Conservation (phyloP, 23 red algal species). For the Agarophyton chilense region DNA sequence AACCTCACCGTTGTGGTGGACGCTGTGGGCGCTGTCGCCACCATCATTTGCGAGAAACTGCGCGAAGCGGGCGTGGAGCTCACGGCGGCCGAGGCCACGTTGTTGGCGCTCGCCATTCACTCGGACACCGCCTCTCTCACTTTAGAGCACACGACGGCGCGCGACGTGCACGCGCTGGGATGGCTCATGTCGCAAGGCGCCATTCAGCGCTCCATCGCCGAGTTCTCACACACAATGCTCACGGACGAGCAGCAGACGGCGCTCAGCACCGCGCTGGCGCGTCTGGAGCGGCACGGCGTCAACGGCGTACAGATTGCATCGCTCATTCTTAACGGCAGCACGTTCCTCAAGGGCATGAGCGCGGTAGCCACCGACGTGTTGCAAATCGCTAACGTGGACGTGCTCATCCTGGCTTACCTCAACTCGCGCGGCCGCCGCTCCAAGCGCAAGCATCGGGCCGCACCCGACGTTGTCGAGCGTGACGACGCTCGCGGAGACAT, state of each 20-base stretch:
- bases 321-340: conserved; percentile 15
- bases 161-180: conserved; percentile 70
- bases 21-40: conserved; percentile 80
- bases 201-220: conserved; percentile 72
- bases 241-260: conserved; percentile 64
- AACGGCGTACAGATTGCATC: conserved; percentile 63
- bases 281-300: conserved; percentile 20
- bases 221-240: conserved; percentile 66
- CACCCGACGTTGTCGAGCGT: background rate
- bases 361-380: conserved; percentile 65
- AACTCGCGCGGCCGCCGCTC: conserved; percentile 41
- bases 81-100: conserved; percentile 75
- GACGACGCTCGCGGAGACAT: background rate
- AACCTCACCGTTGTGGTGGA: conserved; percentile 59
- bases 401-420: conserved; percentile 62
- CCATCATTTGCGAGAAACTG: conserved; percentile 80
- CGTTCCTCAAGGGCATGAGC: conserved; percentile 78
- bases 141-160: conserved; percentile 68
- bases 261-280: conserved; percentile 46
- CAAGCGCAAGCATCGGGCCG: background rate
- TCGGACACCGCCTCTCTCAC: conserved; percentile 81
- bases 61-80: conserved; percentile 3
- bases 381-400: conserved; percentile 78
- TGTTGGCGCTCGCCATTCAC: conserved; percentile 85
- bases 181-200: conserved; percentile 78